Evolutionary conservation across 202 grass and related monocot species (phyloP), one percentile per base, ranked within the genome.

Genomic region (Elaeis oleifera): DNA sequence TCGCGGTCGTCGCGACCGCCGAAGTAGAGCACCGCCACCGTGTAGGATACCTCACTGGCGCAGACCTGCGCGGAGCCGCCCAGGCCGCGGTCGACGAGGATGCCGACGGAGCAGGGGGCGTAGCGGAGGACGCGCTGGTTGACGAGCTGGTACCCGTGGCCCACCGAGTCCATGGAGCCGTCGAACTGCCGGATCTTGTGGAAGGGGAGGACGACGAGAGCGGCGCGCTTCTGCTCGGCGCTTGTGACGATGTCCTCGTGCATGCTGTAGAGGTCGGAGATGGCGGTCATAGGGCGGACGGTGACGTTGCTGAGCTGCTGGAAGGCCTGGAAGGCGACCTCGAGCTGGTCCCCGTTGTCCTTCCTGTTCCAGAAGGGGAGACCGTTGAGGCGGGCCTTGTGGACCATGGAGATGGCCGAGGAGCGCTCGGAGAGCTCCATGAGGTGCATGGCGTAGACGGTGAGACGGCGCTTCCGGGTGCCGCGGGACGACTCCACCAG

Each of bases 391-490:
- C 78, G 70, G 0, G 72, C 73, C 58, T 81, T 82, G 18, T 90
- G 90, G 19, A 95, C 83, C 55, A 90, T 76, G 50, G 66, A 61
- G 74, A 95, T 87, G 1, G 83, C 83, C 2, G 86, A 95, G 1
- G 83, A 95, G 28, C 90, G 69, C 65, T 90, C 86, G 11, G 86
- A 90, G 24, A 90, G 78, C 78, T 95, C 83, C 16, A 87, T 81
- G 5, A 95, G 80, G 70, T 95, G 90, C 86, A 95, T 87, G 13
- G 90, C 80, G 74, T 84, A 95, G 58, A 95, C 64, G 18, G 70
- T 74, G 19, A 95, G 83, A 24, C 75, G 62, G 59, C 61, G 64
- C 2, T 59, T 69, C 3, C 65, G 58, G 0, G 72, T 90, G 21
- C 90, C 90, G 0, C 90, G 75, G 1, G 90, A 80, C 5, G 78